Conservation (phyloP, 371 early-diverging fungal species). For the Rhizopus microsporus region DNA sequence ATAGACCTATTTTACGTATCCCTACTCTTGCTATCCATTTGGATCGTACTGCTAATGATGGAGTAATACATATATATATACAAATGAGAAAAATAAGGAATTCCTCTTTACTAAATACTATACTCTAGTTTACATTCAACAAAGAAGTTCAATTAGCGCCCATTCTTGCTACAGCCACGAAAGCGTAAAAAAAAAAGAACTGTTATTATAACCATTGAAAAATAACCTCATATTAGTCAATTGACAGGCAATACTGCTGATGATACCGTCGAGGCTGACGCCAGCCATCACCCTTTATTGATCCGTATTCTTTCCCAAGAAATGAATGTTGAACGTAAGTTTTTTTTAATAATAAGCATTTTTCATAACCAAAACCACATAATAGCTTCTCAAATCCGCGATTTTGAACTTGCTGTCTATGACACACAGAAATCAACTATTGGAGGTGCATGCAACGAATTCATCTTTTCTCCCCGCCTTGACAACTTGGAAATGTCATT, state of each 20-base stretch:
- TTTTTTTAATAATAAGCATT: not conserved
- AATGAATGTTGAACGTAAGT: conserved; percentile 67
- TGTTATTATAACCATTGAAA: conserved; percentile 1
- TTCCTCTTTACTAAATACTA: too few species aligned
- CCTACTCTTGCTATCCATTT: conserved; percentile 98
- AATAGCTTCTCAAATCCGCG: conserved; percentile 74
- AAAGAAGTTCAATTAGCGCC: conserved; percentile 93
- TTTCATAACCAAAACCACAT: not conserved
- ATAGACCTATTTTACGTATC: conserved; percentile 85
- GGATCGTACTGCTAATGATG: conserved; percentile 77
- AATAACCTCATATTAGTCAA: conserved; percentile 16
- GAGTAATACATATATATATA: conserved; percentile 30
- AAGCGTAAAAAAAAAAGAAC: conserved; percentile 48
- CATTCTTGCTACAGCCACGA: conserved; percentile 78
- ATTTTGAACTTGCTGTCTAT: conserved; percentile 95
- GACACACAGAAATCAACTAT: conserved; percentile 73
- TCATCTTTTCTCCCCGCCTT: conserved; percentile 89
- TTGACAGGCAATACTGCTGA: conserved; percentile 32
- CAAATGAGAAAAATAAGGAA: not conserved
- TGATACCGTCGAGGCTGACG: conserved; percentile 34
- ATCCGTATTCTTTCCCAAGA: conserved; percentile 75
- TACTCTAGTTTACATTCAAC: conserved; percentile 83
- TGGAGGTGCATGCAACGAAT: conserved; percentile 91
- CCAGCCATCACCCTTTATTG: conserved; percentile 78
- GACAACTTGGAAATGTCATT: conserved; percentile 96